phyloP scores from a whole-genome alignment of 139 green algal species.

The Coelastrella sp. region DNA sequence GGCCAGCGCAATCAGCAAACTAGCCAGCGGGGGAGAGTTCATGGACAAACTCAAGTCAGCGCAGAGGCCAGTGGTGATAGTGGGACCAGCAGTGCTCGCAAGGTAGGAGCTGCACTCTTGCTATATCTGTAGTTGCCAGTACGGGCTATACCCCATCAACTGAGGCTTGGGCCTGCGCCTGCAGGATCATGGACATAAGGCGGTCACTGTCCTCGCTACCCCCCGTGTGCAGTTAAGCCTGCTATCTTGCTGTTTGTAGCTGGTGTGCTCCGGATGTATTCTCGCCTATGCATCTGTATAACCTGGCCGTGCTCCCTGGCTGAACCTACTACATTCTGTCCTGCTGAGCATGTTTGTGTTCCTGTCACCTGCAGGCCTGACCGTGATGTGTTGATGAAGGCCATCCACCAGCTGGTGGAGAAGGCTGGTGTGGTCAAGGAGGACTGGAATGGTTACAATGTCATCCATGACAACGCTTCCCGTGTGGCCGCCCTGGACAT shows the following conservation, averaged over 20 bases:
- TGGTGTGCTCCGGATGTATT: too few species aligned
- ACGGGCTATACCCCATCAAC: too few species aligned
- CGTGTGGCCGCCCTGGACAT: constrained; percentile 95
- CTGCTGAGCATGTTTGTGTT: not conserved
- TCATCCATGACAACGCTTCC: constrained; percentile 94
- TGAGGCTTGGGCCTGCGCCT: too few species aligned
- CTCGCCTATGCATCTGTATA: too few species aligned
- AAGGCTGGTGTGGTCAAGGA: constrained; percentile 84
- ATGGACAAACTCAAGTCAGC: constrained; percentile 82
- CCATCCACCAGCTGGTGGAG: constrained; percentile 75
- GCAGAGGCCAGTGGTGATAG: constrained; percentile 87
- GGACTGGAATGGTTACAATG: constrained; percentile 97
- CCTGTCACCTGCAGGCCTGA: constrained; percentile 65
- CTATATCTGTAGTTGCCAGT: too few species aligned
- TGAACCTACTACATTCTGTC: too few species aligned
- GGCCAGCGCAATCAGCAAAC: constrained; percentile 72
- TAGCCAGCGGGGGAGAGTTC: constrained; percentile 66
- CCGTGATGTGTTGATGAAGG: constrained; percentile 81
- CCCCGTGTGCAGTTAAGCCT: too few species aligned
- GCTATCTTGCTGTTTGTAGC: too few species aligned
- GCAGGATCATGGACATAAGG: too few species aligned
- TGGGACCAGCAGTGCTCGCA: constrained; percentile 89
- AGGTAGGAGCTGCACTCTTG: too few species aligned
- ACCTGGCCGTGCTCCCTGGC: too few species aligned
- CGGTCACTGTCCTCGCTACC: too few species aligned